These are phyloP conservation scores for Xerocomellus intermedius DNA, from an alignment of 768 basidiomycete species.

Conservation along the genomic window DNA sequence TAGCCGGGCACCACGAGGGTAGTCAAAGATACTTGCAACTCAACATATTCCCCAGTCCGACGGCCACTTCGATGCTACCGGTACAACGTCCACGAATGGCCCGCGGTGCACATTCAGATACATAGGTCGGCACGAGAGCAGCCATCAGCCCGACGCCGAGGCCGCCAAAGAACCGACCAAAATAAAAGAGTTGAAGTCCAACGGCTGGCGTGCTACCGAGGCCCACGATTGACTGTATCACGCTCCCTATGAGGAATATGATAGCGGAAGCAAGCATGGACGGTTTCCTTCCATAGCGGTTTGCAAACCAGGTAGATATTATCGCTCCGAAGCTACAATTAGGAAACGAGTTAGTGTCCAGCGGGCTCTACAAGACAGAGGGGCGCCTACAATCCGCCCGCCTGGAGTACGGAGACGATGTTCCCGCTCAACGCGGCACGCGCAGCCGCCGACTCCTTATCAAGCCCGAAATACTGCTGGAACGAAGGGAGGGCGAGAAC, in stretches of 20 bases:
- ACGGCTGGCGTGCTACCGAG: slow-evolving; percentile 27
- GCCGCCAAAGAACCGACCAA: slow-evolving; percentile 47
- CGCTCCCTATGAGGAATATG: slow-evolving; percentile 35
- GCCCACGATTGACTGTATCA: slow-evolving; percentile 34
- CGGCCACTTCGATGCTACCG: slow-evolving; percentile 31
- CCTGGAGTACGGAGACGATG: slow-evolving; percentile 39
- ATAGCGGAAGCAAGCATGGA: slow-evolving; percentile 30
- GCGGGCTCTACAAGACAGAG: background rate
- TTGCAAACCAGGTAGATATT: slow-evolving; percentile 27
- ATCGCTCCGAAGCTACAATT: slow-evolving; percentile 24
- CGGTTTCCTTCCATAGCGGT: slow-evolving; percentile 37
- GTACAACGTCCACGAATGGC: slow-evolving; percentile 39
- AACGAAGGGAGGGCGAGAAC: slow-evolving; percentile 37
- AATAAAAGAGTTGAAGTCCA: slow-evolving; percentile 31
- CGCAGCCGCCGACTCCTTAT: slow-evolving; percentile 23
- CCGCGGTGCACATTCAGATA: slow-evolving; percentile 38
- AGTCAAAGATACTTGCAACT: slow-evolving; percentile 26
- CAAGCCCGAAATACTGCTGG: slow-evolving; percentile 34
- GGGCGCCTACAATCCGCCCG: slow-evolving; percentile 34
- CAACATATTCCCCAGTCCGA: slow-evolving; percentile 37
- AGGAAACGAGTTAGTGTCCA: background rate
- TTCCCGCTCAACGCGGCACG: slow-evolving; percentile 34
- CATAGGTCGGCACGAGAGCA: slow-evolving; percentile 37
- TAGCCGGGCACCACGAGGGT: background rate
- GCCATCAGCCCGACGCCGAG: slow-evolving; percentile 44